Percentiles rank a stretch among this genome's conserved stretches.
These are phyloP conservation scores for Globisporangium echinulatum DNA, from an alignment of 352 stramenopile genomes.

Conservation along the genomic window DNA sequence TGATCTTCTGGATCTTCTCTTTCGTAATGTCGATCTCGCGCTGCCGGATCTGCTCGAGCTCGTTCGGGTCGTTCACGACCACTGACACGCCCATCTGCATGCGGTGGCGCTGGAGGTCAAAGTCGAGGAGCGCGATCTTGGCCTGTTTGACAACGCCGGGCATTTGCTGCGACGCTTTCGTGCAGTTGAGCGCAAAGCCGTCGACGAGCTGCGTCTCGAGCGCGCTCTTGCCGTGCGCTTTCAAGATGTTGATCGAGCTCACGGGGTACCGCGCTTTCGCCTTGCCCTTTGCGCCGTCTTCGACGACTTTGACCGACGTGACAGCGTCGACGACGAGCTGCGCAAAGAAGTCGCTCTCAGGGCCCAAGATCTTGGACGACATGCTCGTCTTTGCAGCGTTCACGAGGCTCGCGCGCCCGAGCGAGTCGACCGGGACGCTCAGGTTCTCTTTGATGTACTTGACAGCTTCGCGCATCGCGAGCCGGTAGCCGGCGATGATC, in stretches of 20 bases:
- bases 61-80: slow-evolving; percentile 90
- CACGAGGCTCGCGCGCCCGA: slow-evolving; percentile 94
- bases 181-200: slow-evolving; percentile 97
- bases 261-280: slow-evolving; percentile 92
- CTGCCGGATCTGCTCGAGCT: slow-evolving; percentile 98
- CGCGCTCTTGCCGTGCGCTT: slow-evolving; percentile 90
- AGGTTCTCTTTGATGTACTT: slow-evolving; percentile 99
- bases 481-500: slow-evolving; percentile 98
- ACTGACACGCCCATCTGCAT: slow-evolving; percentile 96
- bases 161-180: slow-evolving; percentile 97
- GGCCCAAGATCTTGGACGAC: slow-evolving; percentile 99
- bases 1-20: slow-evolving; percentile 99
- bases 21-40: slow-evolving; percentile 99
- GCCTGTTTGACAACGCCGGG: slow-evolving; percentile 91
- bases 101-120: slow-evolving; percentile 97
- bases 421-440: slow-evolving; percentile 91
- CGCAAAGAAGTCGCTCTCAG: slow-evolving; percentile 96
- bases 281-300: slow-evolving; percentile 80
- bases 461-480: slow-evolving; percentile 98
- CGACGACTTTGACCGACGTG: slow-evolving; percentile 92
- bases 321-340: slow-evolving; percentile 97
- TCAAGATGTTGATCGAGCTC: slow-evolving; percentile 98
- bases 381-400: slow-evolving; percentile 98
- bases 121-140: slow-evolving; percentile 98
- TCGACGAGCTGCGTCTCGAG: slow-evolving; percentile 90